Evolutionary conservation across 2,329 filamentous ascomycete species (phyloP).

Genomic region (Blastomyces silverae): DNA sequence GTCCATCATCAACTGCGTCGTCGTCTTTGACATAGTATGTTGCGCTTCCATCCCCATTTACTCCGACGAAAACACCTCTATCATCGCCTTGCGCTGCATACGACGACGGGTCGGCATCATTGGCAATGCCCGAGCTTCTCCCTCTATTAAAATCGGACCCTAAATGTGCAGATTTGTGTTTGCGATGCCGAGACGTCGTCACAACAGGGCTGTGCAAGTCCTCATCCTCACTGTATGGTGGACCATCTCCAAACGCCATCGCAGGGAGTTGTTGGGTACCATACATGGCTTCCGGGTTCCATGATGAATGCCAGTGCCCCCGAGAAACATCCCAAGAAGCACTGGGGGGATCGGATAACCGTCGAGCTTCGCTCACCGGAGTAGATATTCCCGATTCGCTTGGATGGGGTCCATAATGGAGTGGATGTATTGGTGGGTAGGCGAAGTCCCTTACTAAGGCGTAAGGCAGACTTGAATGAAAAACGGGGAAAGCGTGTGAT

Average conservation of each 20-base stretch:
- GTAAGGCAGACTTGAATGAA: conserved; percentile 78
- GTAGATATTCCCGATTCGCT: conserved; percentile 76
- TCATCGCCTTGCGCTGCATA: conserved; percentile 50
- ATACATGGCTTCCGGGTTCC: conserved; percentile 45
- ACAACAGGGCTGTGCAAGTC: conserved; percentile 85
- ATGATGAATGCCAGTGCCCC: conserved; percentile 50
- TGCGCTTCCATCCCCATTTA: conserved; percentile 63
- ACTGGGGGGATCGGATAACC: conserved; percentile 74
- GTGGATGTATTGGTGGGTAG: conserved; percentile 70
- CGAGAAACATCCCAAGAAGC: conserved; percentile 65
- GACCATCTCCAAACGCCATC: conserved; percentile 78
- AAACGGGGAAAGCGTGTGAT: conserved; percentile 75
- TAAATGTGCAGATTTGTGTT: conserved; percentile 65
- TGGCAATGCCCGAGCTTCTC: conserved; percentile 44
- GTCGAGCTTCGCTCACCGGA: conserved; percentile 68
- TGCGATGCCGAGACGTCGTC: conserved; percentile 75
- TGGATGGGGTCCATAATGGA: conserved; percentile 89
- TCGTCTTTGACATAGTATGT: conserved; percentile 66
- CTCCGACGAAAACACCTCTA: conserved; percentile 60
- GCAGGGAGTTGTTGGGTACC: conserved; percentile 67
- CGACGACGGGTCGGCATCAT: conserved; percentile 35
- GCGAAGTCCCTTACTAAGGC: conserved; percentile 94
- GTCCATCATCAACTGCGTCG: conserved; percentile 59
- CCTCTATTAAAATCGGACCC: conserved; percentile 41
- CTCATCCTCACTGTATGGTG: conserved; percentile 92